Conservation (phyloP, 305 asterid genomes). For the Solanum chacoense region DNA sequence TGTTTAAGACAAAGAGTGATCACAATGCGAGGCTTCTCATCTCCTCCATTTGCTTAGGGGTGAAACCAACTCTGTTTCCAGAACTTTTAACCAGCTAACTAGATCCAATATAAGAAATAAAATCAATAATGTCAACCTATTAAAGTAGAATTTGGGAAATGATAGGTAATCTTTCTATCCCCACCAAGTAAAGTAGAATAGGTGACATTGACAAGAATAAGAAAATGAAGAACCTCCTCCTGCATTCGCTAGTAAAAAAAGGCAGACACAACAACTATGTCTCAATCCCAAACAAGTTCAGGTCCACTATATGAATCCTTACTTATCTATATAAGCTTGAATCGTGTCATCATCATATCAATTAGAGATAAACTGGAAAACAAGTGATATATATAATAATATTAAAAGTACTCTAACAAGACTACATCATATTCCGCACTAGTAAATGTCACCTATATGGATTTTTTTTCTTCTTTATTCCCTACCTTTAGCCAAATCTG, state of each 20-base stretch:
- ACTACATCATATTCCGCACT: background rate
- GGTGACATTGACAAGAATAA: background rate
- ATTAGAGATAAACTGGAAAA: background rate
- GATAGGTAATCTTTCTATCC: background rate
- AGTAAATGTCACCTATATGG: background rate
- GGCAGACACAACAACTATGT: background rate
- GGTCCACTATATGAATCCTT: background rate
- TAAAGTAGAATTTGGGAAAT: background rate
- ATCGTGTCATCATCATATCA: background rate
- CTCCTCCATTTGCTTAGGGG: background rate
- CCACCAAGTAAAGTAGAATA: background rate
- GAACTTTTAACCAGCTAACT: background rate
- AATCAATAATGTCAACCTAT: background rate
- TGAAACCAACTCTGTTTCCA: background rate
- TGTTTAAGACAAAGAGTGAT: background rate
- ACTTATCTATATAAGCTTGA: background rate
- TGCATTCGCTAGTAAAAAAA: background rate
- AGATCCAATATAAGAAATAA: background rate
- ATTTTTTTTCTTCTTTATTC: background rate
- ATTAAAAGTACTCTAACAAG: background rate
- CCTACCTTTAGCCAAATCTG: background rate
- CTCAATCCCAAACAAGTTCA: background rate
- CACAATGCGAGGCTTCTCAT: background rate
- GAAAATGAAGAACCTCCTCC: background rate
- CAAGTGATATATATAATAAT: background rate